Evolutionary conservation across 2,329 filamentous ascomycete species (phyloP), one percentile per base, ranked within the genome.

Genomic region (Sporothrix luriei): DNA sequence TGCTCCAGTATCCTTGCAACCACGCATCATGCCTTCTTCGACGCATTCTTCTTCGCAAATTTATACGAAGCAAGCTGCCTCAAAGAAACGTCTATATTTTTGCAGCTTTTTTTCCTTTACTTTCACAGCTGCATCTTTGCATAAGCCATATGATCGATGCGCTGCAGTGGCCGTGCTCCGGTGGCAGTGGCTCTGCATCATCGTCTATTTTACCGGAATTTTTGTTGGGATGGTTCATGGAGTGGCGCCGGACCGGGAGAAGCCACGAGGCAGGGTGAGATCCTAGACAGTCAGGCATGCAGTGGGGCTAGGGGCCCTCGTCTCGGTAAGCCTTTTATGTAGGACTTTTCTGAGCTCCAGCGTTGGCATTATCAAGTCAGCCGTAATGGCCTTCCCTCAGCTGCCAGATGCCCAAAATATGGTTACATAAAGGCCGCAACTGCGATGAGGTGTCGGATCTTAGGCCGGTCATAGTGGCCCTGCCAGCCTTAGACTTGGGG

Each of bases 281-380:
- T n/a, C 48, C 6, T 9, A 43, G 40, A 13, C 11, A 43, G 40
- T 49, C 3, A 7, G 54, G 13, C 7, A 9, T 40, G 54, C 29
- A 57, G 54, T 64, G 59, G 59, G 24, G 38, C 38, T n/a, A 43
- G 4, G n/a, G 21, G 43, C 54, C n/a, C 52, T 57, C 40, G 19
- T 46, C 16, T 48, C 16, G 43, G 43, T 19, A 33, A 14, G 19
- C 29, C 5, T 5, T 29, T 29, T 10, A 13, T 40, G 38, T 2
- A 10, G 40, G 38, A 38, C 24, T 11, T 21, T n/a, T 14, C n/a
- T 51, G 43, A 49, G 61, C 46, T 51, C 21, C 61, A 29, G 43
- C 43, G 24, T 52, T 24, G 26, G 43, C 26, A 65, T 52, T 52
- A 65, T 21, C 62, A 65, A 51, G 46, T 46, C 46, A 38, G 21